Evolutionary conservation across 2,329 filamentous ascomycete genomes (phyloP).

Genomic region (Leptographium procerum): DNA sequence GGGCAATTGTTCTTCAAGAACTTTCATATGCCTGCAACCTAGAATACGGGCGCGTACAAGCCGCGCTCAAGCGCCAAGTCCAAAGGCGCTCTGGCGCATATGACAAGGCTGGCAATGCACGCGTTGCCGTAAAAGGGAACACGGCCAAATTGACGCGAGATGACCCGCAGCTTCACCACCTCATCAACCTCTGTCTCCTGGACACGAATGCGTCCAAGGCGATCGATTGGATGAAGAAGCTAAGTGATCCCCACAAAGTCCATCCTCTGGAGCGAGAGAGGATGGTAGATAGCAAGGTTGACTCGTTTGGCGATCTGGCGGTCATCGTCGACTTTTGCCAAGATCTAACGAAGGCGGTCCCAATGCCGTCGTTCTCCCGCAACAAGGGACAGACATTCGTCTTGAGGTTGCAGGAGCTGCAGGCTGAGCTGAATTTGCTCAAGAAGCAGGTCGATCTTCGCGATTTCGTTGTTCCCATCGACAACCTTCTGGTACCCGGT

Average conservation of each 20-base stretch:
- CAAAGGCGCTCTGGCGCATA: constrained; percentile 18
- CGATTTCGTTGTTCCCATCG: constrained; percentile 28
- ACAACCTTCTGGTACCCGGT: constrained; percentile 29
- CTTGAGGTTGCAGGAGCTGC: constrained; percentile 19
- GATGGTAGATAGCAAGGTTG: constrained; percentile 21
- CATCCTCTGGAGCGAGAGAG: constrained; percentile 22
- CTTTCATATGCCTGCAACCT: constrained; percentile 32
- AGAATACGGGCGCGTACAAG: constrained; percentile 28
- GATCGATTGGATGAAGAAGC: constrained; percentile 27
- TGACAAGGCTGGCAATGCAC: constrained; percentile 24
- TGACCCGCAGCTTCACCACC: constrained; percentile 29
- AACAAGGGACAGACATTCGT: constrained; percentile 29
- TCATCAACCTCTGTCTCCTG: constrained; percentile 31
- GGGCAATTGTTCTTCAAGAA: constrained; percentile 30
- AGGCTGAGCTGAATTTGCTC: constrained; percentile 25
- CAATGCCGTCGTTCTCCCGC: constrained; percentile 25
- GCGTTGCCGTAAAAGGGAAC: constrained; percentile 28
- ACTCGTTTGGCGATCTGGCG: constrained; percentile 24
- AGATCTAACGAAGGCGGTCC: constrained; percentile 20
- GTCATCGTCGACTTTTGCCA: constrained; percentile 27
- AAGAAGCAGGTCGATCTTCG: constrained; percentile 27
- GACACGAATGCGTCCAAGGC: constrained; percentile 24
- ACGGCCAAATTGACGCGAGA: constrained; percentile 25
- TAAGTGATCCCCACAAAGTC: constrained; percentile 24
- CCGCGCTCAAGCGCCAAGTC: constrained; percentile 28